phyloP scores from a whole-genome alignment of 257 asterid species.

The Paulownia fortunei region DNA sequence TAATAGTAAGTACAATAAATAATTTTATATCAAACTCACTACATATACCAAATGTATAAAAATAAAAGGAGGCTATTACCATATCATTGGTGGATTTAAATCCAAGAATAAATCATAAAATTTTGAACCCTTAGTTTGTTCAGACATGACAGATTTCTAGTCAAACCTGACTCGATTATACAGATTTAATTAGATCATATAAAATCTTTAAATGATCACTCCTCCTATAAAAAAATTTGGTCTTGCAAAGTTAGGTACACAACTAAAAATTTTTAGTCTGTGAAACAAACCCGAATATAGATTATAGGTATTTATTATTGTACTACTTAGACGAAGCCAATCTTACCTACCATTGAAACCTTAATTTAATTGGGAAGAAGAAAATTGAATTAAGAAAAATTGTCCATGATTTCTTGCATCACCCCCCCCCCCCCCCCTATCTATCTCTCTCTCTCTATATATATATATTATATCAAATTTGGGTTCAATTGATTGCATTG shows the following conservation, averaged over 20 bases:
- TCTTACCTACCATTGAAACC: slow-evolving; percentile 29
- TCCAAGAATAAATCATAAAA: neutral
- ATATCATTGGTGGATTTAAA: neutral
- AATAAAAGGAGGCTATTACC: no score
- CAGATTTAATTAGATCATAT: neutral
- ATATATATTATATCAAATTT: slow-evolving; percentile 3
- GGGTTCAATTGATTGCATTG: neutral
- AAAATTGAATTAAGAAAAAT: neutral
- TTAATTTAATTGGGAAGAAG: slow-evolving; percentile 9
- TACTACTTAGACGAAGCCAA: neutral
- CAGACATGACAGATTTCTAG: neutral
- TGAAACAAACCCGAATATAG: neutral
- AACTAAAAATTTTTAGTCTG: neutral
- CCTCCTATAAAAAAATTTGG: neutral
- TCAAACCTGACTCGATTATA: neutral
- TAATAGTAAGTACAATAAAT: no score
- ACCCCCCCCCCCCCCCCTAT: neutral
- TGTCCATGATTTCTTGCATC: slow-evolving; percentile 41
- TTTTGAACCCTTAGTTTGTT: neutral
- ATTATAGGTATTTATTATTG: neutral
- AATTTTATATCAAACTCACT: no score
- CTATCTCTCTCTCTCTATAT: neutral
- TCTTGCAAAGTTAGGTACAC: slow-evolving; percentile 22
- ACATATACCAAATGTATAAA: no score
- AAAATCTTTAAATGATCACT: neutral